Base-by-base conservation (phyloP, 164 flowering plant species). In the Magnolia changhungtana region DNA sequence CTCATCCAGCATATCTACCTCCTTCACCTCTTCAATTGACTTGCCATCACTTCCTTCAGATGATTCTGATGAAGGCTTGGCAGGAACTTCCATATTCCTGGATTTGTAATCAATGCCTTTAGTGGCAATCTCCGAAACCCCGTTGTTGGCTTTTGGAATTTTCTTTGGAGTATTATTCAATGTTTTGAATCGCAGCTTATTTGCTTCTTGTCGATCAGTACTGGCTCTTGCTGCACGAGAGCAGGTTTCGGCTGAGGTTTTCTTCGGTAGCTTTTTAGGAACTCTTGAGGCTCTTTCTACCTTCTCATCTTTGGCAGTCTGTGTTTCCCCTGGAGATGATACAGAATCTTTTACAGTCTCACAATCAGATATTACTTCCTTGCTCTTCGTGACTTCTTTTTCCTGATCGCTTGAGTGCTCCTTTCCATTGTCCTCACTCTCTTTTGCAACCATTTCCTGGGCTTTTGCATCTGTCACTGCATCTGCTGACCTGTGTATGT, bases 271-370 rank as follows among this genome's bases (percentile, higher is more conserved):
- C 70, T 73, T 84, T 74, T 83, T 84, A 24, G 84, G 74, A 72
- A 79, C 87, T 64, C 74, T 79, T n/a, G 83, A 72, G 66, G 79
- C 75, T 37, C 77, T 81, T 69, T 86, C 88, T 71, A 76, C 77
- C 72, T 87, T 91, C 74, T 85, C 91, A 76, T 89, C 90, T 63
- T 89, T 88, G 69, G 77, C 80, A 50, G 81, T 75, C 69, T 75
- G 81, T 14, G 85, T 72, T 84, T 89, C 98, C 14, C 87, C 95
- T 74, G 84, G 89, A 71, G 97, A 91, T 23, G 95, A 89, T 67
- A 82, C 83, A 3, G 91, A 89, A 81, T 88, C 96, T 78, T 79
- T 88, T 27, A 69, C 76, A 9, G 91, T 85, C 69, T 89, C 98
- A 69, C 84, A 73, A 79, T 94, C 97, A 45, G 95, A 92, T 49